Conservation (phyloP, 2,329 filamentous ascomycete species). For the Verticillium zaregamsianum region DNA sequence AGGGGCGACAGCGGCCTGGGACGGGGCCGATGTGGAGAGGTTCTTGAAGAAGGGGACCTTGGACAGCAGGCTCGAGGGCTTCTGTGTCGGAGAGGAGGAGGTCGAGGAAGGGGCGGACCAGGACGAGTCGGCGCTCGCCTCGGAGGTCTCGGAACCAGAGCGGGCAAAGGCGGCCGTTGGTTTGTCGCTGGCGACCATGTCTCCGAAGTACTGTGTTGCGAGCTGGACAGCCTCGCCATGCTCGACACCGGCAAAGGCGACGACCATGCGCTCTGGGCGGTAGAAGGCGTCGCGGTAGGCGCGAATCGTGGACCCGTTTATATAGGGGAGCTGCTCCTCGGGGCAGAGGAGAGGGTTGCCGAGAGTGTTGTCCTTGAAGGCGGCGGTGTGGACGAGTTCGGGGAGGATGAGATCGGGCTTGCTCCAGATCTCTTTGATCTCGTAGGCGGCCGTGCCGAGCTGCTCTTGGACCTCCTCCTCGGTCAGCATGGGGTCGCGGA, state of each 20-base stretch:
- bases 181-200: slow-evolving; percentile 63
- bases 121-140: slow-evolving; percentile 33
- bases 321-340: slow-evolving; percentile 71
- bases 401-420: slow-evolving; percentile 95
- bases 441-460: slow-evolving; percentile 86
- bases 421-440: slow-evolving; percentile 94
- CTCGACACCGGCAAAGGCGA: slow-evolving; percentile 89
- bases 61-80: slow-evolving; percentile 65
- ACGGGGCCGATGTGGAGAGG: slow-evolving; percentile 69
- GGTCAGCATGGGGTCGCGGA: slow-evolving; percentile 79
- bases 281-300: slow-evolving; percentile 82
- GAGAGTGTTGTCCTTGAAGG: slow-evolving; percentile 92
- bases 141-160: slow-evolving; percentile 55
- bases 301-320: slow-evolving; percentile 69
- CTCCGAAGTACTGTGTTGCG: slow-evolving; percentile 83
- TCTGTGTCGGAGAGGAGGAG: slow-evolving; percentile 26
- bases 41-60: slow-evolving; percentile 89
- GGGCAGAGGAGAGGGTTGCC: slow-evolving; percentile 93
- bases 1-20: slow-evolving; percentile 53
- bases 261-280: slow-evolving; percentile 83
- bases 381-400: slow-evolving; percentile 91
- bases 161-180: slow-evolving; percentile 47
- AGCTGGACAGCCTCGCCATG: slow-evolving; percentile 76
- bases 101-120: slow-evolving; percentile 27
- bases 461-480: slow-evolving; percentile 84